These are phyloP conservation scores for Begonia masoniana DNA, from an alignment of 306 rosid genomes.

Conservation along the genomic window DNA sequence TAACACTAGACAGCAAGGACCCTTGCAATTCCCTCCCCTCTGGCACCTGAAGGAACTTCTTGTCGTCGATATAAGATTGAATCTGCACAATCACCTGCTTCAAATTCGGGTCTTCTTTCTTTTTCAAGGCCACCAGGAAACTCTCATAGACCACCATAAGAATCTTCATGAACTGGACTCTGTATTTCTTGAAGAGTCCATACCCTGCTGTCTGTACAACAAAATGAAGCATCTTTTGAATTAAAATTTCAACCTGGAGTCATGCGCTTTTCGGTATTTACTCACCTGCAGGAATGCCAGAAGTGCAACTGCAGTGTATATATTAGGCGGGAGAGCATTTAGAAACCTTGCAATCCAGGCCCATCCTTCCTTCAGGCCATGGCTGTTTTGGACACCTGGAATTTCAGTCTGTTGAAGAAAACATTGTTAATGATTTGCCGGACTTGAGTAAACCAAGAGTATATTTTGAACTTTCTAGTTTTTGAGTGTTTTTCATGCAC, in stretches of 20 bases:
- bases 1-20: slow-evolving; percentile 30
- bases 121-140: slow-evolving; percentile 42
- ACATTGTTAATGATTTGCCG: too few relatives aligned
- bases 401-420: slow-evolving; percentile 49
- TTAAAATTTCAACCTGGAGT: background rate
- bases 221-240: slow-evolving; percentile 1
- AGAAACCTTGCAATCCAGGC: slow-evolving; percentile 88
- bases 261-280: background rate
- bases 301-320: slow-evolving; percentile 65
- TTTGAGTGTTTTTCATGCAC: too few relatives aligned
- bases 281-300: slow-evolving; percentile 65
- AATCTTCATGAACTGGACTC: slow-evolving; percentile 62
- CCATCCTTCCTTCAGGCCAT: slow-evolving; percentile 86
- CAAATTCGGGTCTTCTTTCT: slow-evolving; percentile 19
- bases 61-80: slow-evolving; percentile 52
- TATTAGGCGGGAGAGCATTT: slow-evolving; percentile 59
- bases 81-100: slow-evolving; percentile 21
- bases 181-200: slow-evolving; percentile 55
- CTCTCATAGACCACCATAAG: slow-evolving; percentile 12
- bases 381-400: slow-evolving; percentile 32
- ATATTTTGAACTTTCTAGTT: too few relatives aligned
- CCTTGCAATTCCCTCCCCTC: slow-evolving; percentile 39
- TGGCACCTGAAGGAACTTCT: slow-evolving; percentile 37
- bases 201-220: slow-evolving; percentile 50
- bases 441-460: too few relatives aligned